These are phyloP conservation scores for Hirschfeldia incana DNA, from an alignment of 345 rosid species.

Conservation along the genomic window DNA sequence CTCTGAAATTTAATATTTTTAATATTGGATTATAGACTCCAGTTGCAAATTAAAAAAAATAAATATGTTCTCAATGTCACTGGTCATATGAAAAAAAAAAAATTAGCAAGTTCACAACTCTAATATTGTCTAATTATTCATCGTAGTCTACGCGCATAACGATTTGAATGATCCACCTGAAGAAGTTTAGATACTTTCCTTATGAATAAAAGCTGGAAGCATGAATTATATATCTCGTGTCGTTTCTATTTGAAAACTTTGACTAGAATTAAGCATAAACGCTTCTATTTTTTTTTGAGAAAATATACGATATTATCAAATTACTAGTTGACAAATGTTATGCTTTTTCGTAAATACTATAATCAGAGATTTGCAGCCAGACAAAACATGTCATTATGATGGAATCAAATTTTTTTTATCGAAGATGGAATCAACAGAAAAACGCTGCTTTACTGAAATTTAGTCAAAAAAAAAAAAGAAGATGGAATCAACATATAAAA, in stretches of 20 bases:
- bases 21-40: neutral
- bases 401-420: neutral
- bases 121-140: neutral
- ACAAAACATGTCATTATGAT: neutral
- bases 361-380: neutral
- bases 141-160: constrained; percentile 13
- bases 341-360: neutral
- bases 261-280: constrained; percentile 4
- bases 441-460: too few relatives aligned
- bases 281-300: neutral
- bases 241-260: neutral
- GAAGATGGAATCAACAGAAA: neutral
- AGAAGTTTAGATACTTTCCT: neutral
- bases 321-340: neutral
- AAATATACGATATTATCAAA: neutral
- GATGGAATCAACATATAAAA: constrained; percentile 7
- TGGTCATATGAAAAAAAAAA: neutral
- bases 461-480: too few relatives aligned
- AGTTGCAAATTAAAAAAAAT: neutral
- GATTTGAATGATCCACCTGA: constrained; percentile 7
- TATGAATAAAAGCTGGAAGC: constrained; percentile 3
- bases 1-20: constrained; percentile 10
- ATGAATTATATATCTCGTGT: neutral
- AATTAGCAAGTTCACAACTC: neutral
- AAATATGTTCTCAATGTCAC: neutral